phyloP scores from a whole-genome alignment of 768 basidiomycete genomes.

The Lentinula guzmanii region DNA sequence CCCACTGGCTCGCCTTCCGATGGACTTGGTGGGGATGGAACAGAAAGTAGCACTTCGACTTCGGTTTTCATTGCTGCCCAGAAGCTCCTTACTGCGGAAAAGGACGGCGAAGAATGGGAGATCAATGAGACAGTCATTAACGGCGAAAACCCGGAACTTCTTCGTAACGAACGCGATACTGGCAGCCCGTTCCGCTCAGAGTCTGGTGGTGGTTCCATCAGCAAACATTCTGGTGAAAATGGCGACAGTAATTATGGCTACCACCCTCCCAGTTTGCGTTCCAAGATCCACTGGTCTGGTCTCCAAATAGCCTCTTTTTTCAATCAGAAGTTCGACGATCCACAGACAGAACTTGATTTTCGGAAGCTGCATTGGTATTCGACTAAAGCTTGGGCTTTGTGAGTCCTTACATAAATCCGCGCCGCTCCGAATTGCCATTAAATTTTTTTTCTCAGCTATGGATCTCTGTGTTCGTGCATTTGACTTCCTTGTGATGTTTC shows the following conservation, averaged over 20 bases:
- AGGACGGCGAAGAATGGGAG: slow-evolving; percentile 4
- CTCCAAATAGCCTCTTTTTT: background rate
- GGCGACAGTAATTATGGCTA: background rate
- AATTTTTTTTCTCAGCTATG: background rate
- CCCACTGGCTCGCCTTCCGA: slow-evolving; percentile 2
- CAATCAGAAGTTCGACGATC: slow-evolving; percentile 3
- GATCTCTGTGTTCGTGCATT: background rate
- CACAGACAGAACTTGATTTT: background rate
- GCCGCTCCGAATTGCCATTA: background rate
- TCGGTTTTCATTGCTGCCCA: slow-evolving; percentile 5
- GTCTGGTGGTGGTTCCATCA: background rate
- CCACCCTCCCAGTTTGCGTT: background rate
- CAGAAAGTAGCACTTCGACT: slow-evolving; percentile 6
- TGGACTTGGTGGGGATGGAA: background rate
- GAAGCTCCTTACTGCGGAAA: background rate
- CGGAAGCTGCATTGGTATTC: slow-evolving; percentile 5
- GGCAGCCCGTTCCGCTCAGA: slow-evolving; percentile 1
- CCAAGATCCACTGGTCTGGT: background rate
- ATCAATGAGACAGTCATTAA: background rate
- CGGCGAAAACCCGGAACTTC: background rate
- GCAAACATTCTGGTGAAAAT: background rate
- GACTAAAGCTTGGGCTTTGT: slow-evolving; percentile 7
- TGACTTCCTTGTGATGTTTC: background rate
- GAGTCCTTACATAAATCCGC: background rate
- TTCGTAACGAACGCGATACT: background rate